Evolutionary conservation across 2,329 filamentous ascomycete genomes (phyloP), one percentile per base, ranked within the genome.

Genomic region (Colletotrichum karsti): DNA sequence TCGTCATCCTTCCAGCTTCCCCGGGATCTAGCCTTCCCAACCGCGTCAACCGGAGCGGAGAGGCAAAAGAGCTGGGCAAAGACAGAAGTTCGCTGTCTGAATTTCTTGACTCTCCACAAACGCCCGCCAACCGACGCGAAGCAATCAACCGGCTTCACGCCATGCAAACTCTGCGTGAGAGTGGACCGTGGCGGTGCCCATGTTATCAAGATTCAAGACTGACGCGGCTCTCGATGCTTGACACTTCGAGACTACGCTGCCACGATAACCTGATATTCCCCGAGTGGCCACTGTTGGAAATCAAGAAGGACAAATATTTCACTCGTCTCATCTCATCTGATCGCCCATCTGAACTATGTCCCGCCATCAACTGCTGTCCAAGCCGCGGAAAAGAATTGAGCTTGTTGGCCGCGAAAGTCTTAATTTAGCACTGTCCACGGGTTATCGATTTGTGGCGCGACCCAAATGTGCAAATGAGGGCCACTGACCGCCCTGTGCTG

Each of bases 401-500:
- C 39, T 54, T 39, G 24, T 42, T 15, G 41, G 41, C 26, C 37
- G 26, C 26, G 33, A 50, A 18, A 63, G 12, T 35, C 58, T 62
- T 56, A 30, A 42, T 63, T 67, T 56, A 56, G 63, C 39, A 66
- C 15, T 18, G 3, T 50, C 46, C 48, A 13, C 41, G 12, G 28
- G 48, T 18, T 26, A 28, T 12, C 18, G 41, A 15, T 50, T 35
- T 41, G 18, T 62, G 13, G 33, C 63, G 35, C 33, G 26, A 41
- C 41, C 30, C 41, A 66, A 33, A 50, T 22, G 41, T 20, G 30
- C 28, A 42, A 44, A 56, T 50, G 50, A 55, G 53, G n/a, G 63
- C 30, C 44, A 26, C 62, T 59, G 51, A 20, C 56, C 39, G 33
- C 20, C 18, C 33, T 42, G 30, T 20, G 26, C 42, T 35, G 22